phyloP scores from a whole-genome alignment of 2,329 filamentous ascomycete species.

The Aschersonia sp. region DNA sequence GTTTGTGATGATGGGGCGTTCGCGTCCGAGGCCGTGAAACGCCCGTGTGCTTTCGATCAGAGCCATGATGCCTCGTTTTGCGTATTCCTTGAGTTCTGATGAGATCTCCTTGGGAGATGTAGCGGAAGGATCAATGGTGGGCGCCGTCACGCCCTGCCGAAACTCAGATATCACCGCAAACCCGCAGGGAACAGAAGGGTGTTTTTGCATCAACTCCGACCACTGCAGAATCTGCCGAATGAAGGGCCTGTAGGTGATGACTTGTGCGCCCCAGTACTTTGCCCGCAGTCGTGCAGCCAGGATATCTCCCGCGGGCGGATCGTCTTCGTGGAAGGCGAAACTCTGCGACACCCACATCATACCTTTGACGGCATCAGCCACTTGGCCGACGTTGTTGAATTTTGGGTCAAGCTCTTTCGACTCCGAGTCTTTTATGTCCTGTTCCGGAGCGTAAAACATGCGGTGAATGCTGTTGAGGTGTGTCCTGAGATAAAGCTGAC shows the following conservation, averaged over 20 bases:
- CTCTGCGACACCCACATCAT: constrained; percentile 31
- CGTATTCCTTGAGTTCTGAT: constrained; percentile 35
- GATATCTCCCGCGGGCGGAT: constrained; percentile 61
- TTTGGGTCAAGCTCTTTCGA: constrained; percentile 15
- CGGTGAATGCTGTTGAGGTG: constrained; percentile 49
- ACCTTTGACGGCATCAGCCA: constrained; percentile 26
- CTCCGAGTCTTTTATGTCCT: constrained; percentile 14
- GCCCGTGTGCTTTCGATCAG: constrained; percentile 75
- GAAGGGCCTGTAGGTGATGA: constrained; percentile 79
- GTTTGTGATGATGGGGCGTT: constrained; percentile 78
- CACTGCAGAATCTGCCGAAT: constrained; percentile 40
- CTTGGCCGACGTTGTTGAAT: constrained; percentile 30
- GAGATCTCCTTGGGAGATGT: constrained; percentile 25
- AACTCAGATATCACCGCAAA: constrained; percentile 17
- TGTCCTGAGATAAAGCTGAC: constrained; percentile 50
- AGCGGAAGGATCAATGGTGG: constrained; percentile 21
- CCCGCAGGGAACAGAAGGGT: constrained; percentile 18
- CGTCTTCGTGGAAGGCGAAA: constrained; percentile 47
- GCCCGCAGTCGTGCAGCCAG: constrained; percentile 72
- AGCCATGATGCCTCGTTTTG: constrained; percentile 51
- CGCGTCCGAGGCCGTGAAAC: constrained; percentile 50
- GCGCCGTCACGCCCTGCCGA: constrained; percentile 19
- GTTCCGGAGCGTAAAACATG: constrained; percentile 35
- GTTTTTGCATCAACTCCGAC: constrained; percentile 21
- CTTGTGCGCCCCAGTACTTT: constrained; percentile 87